phyloP scores from a whole-genome alignment of 345 rosid genomes.

The Eucalyptus urophylla region DNA sequence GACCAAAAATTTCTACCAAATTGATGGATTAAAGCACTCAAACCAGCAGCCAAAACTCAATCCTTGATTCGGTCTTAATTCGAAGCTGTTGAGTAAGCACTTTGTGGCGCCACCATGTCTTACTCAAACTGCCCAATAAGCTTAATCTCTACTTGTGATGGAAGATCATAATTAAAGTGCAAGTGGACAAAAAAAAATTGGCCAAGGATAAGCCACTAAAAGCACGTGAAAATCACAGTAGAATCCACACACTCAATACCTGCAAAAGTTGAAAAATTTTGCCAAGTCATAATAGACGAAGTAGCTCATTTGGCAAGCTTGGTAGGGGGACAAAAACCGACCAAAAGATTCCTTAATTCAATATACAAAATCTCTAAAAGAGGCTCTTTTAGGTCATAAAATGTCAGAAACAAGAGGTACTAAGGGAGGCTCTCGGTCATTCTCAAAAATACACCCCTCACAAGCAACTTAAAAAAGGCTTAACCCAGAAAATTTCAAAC shows the following conservation, averaged over 20 bases:
- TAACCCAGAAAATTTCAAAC: not conserved
- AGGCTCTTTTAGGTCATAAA: not conserved
- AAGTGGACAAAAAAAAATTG: no score
- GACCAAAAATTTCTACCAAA: no score
- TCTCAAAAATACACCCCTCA: not conserved
- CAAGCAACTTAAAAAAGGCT: not conserved
- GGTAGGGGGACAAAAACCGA: not conserved
- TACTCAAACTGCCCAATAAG: no score
- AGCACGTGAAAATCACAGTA: not conserved
- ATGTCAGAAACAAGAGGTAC: not conserved
- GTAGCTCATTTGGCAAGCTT: not conserved
- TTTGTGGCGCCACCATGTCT: no score
- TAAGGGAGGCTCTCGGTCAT: not conserved
- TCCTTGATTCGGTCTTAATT: no score
- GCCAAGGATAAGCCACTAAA: not conserved
- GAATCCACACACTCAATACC: not conserved
- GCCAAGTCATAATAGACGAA: not conserved
- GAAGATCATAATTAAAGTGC: no score
- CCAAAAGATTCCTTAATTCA: not conserved
- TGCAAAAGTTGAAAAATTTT: not conserved
- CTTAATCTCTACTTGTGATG: no score
- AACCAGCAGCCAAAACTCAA: no score
- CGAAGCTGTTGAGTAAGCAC: no score
- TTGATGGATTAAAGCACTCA: no score
- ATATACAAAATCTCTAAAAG: not conserved